Evolutionary conservation across 2,329 filamentous ascomycete genomes (phyloP).

Genomic region (Arthrobotrys sphaeroides): DNA sequence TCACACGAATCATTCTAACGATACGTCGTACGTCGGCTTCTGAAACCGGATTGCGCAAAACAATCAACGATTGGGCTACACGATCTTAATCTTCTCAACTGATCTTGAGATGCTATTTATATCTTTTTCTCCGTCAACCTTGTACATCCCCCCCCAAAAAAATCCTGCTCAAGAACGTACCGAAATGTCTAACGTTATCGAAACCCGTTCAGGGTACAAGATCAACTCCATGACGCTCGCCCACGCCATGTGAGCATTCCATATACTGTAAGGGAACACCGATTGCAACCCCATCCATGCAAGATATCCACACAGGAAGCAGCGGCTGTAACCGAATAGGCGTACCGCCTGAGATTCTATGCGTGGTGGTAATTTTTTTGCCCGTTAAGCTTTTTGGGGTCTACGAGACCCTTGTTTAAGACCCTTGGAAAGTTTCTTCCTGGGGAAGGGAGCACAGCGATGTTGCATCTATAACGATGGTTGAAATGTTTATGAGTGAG

Average conservation of each 20-base stretch:
- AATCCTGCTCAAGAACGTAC: neutral
- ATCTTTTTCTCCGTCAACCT: neutral
- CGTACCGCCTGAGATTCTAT: neutral
- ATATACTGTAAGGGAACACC: slow-evolving; percentile 7
- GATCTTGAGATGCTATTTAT: neutral
- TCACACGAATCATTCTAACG: too few relatives aligned
- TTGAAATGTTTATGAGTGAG: neutral
- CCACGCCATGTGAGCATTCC: slow-evolving; percentile 4
- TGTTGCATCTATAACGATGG: slow-evolving; percentile 28
- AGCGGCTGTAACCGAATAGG: slow-evolving; percentile 13
- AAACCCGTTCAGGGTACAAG: neutral
- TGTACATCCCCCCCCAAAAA: neutral
- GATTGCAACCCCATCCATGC: slow-evolving; percentile 16
- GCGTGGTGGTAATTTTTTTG: slow-evolving; percentile 15
- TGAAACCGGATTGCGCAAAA: too few relatives aligned
- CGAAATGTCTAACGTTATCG: slow-evolving; percentile 18
- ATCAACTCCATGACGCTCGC: slow-evolving; percentile 21
- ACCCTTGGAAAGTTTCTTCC: slow-evolving; percentile 1
- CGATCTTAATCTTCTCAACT: neutral
- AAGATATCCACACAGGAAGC: neutral
- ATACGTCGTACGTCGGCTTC: too few relatives aligned
- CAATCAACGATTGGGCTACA: too few relatives aligned
- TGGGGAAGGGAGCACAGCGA: neutral
- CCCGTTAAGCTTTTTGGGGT: slow-evolving; percentile 14
- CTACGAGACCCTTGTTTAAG: slow-evolving; percentile 16